Evolutionary conservation across 768 basidiomycete species (phyloP).

Genomic region (Lactifluus hygrophoroides): DNA sequence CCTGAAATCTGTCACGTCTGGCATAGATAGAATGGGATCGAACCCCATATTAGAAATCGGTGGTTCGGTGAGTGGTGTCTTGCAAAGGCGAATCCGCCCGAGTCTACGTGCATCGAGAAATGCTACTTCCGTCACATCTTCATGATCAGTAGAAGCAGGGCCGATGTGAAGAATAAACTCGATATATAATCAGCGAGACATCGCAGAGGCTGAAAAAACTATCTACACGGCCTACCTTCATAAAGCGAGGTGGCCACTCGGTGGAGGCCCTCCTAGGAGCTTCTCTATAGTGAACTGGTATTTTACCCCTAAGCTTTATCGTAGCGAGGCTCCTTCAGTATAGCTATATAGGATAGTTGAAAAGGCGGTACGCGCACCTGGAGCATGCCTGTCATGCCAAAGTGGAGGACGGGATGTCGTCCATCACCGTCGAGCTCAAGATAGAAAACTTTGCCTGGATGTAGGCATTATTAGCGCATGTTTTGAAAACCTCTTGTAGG

Average conservation of each 20-base stretch:
- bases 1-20: constrained; percentile 43
- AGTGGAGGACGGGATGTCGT: constrained; percentile 61
- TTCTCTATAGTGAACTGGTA: constrained; percentile 42
- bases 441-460: constrained; percentile 56
- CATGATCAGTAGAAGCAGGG: constrained; percentile 22
- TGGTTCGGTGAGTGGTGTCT: constrained; percentile 48
- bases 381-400: constrained; percentile 84
- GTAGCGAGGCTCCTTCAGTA: not conserved
- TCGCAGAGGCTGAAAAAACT: not conserved
- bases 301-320: constrained; percentile 41
- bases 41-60: constrained; percentile 70
- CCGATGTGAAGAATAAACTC: constrained; percentile 57
- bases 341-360: not conserved
- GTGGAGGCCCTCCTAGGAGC: constrained; percentile 33
- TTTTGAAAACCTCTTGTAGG: too few species aligned
- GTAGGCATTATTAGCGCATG: not conserved
- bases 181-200: not conserved
- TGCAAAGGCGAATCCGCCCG: constrained; percentile 57
- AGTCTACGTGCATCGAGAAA: constrained; percentile 67
- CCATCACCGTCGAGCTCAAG: constrained; percentile 54
- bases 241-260: constrained; percentile 58
- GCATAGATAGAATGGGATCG: constrained; percentile 69
- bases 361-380: constrained; percentile 33
- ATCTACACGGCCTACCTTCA: constrained; percentile 44
- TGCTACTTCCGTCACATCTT: constrained; percentile 43